Percentiles rank a stretch among this genome's conserved stretches.
Conservation (phyloP, 345 rosid species). For the Anacardium occidentale region DNA sequence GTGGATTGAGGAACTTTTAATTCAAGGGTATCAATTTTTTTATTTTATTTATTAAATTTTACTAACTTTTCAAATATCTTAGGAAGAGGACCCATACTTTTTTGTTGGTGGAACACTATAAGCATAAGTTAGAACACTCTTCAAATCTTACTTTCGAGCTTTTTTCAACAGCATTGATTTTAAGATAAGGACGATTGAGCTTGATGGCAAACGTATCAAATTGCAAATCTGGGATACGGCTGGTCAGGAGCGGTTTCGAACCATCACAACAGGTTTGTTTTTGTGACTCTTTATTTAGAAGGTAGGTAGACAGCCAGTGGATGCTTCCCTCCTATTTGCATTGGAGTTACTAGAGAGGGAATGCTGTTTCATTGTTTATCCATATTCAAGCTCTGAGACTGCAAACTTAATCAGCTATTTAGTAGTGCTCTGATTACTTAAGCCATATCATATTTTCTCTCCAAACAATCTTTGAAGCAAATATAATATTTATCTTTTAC, state of each 20-base stretch:
- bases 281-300: background rate
- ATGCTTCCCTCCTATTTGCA: conserved; percentile 2
- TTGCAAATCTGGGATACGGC: conserved; percentile 98
- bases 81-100: background rate
- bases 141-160: background rate
- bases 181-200: conserved; percentile 93
- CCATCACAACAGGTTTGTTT: conserved; percentile 76
- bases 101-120: background rate
- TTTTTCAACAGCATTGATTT: conserved; percentile 74
- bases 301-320: background rate
- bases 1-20: background rate
- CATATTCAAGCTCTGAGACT: background rate
- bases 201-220: conserved; percentile 89
- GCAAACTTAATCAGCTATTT: conserved; percentile 1
- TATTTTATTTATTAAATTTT: background rate
- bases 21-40: background rate
- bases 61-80: background rate
- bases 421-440: background rate
- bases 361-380: background rate
- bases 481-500: background rate
- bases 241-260: conserved; percentile 92
- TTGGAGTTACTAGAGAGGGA: background rate
- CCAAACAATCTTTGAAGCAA: background rate
- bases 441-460: background rate
- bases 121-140: background rate